Conservation (phyloP, 768 basidiomycete genomes). For the Hirschioporus abietinus region DNA sequence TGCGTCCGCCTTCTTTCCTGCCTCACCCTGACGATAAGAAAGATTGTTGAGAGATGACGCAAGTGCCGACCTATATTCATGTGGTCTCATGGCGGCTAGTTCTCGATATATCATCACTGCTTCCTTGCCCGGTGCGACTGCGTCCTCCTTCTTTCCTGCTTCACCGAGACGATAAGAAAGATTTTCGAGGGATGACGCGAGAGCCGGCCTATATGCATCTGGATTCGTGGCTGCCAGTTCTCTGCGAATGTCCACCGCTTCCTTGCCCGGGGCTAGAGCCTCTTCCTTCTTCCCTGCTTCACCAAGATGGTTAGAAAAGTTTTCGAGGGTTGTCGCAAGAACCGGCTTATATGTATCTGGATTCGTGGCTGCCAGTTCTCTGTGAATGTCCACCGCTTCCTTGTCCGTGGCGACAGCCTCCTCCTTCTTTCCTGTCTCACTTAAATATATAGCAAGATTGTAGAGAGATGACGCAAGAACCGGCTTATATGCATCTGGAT, state of each 20-base stretch:
- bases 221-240: too few species aligned
- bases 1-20: neutral
- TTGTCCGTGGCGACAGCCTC: conserved; percentile 8
- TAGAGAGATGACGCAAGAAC: conserved; percentile 7
- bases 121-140: too few species aligned
- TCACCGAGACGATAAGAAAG: too few species aligned
- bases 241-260: too few species aligned
- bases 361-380: too few species aligned
- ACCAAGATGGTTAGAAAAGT: too few species aligned
- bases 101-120: neutral
- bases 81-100: neutral
- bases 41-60: neutral
- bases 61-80: neutral
- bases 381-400: too few species aligned
- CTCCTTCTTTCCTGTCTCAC: conserved; percentile 6
- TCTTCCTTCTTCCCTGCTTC: too few species aligned
- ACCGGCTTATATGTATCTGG: too few species aligned
- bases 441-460: conserved; percentile 9
- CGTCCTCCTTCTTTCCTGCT: too few species aligned
- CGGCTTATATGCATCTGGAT: conserved; percentile 6
- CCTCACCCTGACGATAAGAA: neutral
- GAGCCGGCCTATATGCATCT: neutral
- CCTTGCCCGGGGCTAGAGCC: too few species aligned
- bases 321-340: too few species aligned
- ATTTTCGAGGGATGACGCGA: neutral